phyloP scores from a whole-genome alignment of 2,329 filamentous ascomycete genomes.

The Phaeoacremonium minimum region DNA sequence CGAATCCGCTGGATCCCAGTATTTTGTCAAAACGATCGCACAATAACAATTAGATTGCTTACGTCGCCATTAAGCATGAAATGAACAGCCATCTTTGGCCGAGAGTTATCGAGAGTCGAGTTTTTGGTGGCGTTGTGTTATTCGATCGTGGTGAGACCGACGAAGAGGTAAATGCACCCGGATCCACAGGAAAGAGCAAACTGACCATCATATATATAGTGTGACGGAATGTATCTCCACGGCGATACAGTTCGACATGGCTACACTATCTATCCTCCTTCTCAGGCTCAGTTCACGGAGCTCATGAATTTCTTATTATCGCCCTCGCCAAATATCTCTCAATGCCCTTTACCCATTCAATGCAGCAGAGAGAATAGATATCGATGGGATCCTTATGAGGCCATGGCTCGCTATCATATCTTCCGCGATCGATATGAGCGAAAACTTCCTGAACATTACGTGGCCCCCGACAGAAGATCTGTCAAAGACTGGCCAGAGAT shows the following conservation, averaged over 20 bases:
- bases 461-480: neutral
- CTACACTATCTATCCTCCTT: neutral
- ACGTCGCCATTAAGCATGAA: too few relatives aligned
- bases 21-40: too few relatives aligned
- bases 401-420: neutral
- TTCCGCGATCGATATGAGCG: neutral
- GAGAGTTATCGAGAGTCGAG: too few relatives aligned
- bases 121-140: neutral
- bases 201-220: neutral
- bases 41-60: too few relatives aligned
- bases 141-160: neutral
- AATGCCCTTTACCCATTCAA: neutral
- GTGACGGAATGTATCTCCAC: neutral
- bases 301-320: neutral
- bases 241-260: neutral
- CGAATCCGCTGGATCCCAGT: too few relatives aligned
- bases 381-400: neutral
- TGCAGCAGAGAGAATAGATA: neutral
- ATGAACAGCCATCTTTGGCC: too few relatives aligned
- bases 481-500: neutral
- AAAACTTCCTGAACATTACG: neutral
- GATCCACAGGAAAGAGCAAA: too few relatives aligned
- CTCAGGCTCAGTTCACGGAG: neutral
- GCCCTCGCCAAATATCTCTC: neutral
- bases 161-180: neutral